Conservation (phyloP, 2,329 filamentous ascomycete genomes). For the Grosmannia huntii region DNA sequence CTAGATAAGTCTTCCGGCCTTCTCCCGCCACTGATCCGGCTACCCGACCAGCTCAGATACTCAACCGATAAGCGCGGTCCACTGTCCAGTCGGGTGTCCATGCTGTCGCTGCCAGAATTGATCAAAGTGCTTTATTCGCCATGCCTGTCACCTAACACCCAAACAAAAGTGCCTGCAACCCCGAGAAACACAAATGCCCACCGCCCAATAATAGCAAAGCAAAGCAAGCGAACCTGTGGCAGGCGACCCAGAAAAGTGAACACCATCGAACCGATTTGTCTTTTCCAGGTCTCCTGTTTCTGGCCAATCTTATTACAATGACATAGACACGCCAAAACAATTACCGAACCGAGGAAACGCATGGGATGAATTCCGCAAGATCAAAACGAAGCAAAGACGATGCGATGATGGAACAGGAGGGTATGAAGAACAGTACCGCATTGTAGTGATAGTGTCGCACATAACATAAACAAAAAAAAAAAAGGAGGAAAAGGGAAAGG, state of each 20-base stretch:
- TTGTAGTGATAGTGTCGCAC: neutral
- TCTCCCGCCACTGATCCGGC: neutral
- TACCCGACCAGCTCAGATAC: neutral
- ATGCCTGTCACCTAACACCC: neutral
- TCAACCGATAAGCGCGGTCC: neutral
- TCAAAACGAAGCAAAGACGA: neutral
- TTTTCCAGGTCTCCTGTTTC: neutral
- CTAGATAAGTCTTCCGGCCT: neutral
- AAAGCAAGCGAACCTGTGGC: neutral
- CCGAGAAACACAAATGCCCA: neutral
- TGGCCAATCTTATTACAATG: constrained; percentile 1
- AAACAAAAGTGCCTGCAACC: neutral
- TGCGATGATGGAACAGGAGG: neutral
- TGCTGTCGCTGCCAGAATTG: neutral
- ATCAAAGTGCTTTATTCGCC: neutral
- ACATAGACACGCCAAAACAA: neutral
- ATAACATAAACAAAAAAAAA: neutral
- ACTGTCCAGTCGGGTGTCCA: neutral
- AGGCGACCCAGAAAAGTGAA: neutral
- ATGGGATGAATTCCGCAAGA: neutral
- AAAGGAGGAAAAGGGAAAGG: neutral
- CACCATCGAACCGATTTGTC: neutral
- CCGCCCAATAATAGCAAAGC: neutral
- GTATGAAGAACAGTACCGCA: neutral
- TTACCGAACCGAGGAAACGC: neutral